These are phyloP conservation scores for Cryphonectria japonica DNA, from an alignment of 2,329 filamentous ascomycete genomes.

Conservation along the genomic window DNA sequence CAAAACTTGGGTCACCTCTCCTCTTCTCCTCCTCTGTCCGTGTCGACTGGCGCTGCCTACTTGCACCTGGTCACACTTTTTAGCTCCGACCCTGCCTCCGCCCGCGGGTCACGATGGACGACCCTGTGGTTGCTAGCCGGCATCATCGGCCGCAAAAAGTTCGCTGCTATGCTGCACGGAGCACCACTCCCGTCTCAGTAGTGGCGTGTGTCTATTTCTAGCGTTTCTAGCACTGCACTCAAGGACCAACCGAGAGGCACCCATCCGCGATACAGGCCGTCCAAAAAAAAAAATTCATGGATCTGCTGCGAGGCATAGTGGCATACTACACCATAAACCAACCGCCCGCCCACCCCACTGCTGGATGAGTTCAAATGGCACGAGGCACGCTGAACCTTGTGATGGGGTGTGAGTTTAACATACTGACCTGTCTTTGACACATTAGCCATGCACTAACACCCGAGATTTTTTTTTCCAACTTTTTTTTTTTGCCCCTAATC, in stretches of 20 bases:
- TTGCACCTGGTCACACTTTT: background rate
- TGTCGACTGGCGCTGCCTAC: background rate
- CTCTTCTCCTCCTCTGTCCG: background rate
- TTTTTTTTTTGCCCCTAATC: background rate
- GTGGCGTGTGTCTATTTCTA: background rate
- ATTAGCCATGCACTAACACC: background rate
- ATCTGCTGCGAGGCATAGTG: background rate
- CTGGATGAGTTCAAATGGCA: constrained; percentile 2
- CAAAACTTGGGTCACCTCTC: constrained; percentile 2
- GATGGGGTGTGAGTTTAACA: constrained; percentile 6
- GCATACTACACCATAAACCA: background rate
- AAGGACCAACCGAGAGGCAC: constrained; percentile 1
- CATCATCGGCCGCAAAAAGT: constrained; percentile 3
- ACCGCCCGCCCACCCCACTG: constrained; percentile 3
- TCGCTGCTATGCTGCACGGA: constrained; percentile 1
- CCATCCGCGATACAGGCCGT: background rate
- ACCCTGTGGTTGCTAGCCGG: constrained; percentile 9
- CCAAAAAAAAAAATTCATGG: constrained; percentile 2
- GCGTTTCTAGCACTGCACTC: background rate
- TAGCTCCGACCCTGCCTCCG: background rate
- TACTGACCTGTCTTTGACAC: background rate
- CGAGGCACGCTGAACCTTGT: background rate
- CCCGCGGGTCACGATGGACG: constrained; percentile 1
- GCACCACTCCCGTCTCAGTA: background rate
- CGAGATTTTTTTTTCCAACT: background rate